Percentiles rank a stretch among this genome's conserved stretches.
phyloP scores from a whole-genome alignment of 1,139 yeast species.

The Torulaspora globosa region DNA sequence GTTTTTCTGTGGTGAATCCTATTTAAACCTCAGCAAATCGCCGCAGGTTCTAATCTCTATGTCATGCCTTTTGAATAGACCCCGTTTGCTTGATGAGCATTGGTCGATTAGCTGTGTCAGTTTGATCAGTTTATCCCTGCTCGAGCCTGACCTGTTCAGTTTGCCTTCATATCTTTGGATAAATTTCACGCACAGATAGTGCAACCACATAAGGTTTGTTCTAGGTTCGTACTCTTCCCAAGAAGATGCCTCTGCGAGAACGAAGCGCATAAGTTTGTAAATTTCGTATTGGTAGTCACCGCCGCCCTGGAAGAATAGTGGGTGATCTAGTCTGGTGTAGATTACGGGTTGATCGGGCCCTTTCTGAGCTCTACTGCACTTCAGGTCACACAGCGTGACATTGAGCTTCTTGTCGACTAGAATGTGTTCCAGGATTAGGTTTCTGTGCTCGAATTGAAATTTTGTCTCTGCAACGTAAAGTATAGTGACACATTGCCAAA shows the following conservation, averaged over 20 bases:
- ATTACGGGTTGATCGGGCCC: slow-evolving; percentile 28
- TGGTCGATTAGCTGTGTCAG: slow-evolving; percentile 17
- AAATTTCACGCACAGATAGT: slow-evolving; percentile 36
- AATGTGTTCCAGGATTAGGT: slow-evolving; percentile 62
- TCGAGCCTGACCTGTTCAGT: slow-evolving; percentile 19
- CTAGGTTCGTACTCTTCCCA: slow-evolving; percentile 41
- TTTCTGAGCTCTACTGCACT: slow-evolving; percentile 47
- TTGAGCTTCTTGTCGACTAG: slow-evolving; percentile 37
- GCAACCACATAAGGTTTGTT: slow-evolving; percentile 45
- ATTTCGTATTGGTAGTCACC: slow-evolving; percentile 53
- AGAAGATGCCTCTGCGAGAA: slow-evolving; percentile 19
- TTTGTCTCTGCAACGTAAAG: slow-evolving; percentile 49
- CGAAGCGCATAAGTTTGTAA: slow-evolving; percentile 45
- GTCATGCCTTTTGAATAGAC: slow-evolving; percentile 22
- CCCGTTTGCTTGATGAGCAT: slow-evolving; percentile 11
- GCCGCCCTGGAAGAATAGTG: slow-evolving; percentile 48
- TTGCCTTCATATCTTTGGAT: slow-evolving; percentile 16
- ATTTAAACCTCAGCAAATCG: slow-evolving; percentile 24
- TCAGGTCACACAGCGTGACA: slow-evolving; percentile 56
- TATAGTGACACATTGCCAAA: slow-evolving; percentile 49
- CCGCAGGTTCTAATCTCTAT: slow-evolving; percentile 22
- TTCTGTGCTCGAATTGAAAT: slow-evolving; percentile 61
- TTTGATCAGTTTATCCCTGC: slow-evolving; percentile 21
- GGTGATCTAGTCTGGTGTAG: slow-evolving; percentile 47
- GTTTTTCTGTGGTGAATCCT: neutral